Conservation (phyloP, 1,284 basidiomycete species). For the Vanrija sp. region DNA sequence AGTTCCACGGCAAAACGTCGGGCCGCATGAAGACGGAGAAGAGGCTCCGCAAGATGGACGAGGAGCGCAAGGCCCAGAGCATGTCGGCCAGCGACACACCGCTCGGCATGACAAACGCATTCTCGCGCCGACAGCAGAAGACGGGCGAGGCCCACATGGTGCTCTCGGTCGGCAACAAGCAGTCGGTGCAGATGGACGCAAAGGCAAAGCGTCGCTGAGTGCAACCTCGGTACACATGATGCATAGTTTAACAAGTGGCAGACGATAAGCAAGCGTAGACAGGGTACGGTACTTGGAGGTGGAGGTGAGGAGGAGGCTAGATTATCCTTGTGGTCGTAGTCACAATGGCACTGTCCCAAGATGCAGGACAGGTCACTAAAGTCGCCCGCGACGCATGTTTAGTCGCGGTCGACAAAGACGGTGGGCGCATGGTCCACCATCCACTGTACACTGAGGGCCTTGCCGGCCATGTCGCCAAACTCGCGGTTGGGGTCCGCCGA, state of each 20-base stretch:
- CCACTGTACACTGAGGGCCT: conserved; percentile 86
- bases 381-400: neutral
- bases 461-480: conserved; percentile 85
- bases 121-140: conserved; percentile 83
- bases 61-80: conserved; percentile 83
- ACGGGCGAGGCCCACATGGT: conserved; percentile 92
- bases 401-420: conserved; percentile 34
- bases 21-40: conserved; percentile 95
- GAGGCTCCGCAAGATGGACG: conserved; percentile 84
- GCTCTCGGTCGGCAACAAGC: conserved; percentile 85
- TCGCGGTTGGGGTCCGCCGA: conserved; percentile 80
- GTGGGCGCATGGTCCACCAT: conserved; percentile 79
- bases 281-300: neutral
- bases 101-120: conserved; percentile 83
- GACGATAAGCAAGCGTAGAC: neutral
- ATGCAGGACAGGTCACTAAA: neutral
- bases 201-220: neutral
- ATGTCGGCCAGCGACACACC: conserved; percentile 92
- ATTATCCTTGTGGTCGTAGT: neutral
- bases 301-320: neutral
- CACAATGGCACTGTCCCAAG: neutral
- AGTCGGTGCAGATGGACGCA: conserved; percentile 55
- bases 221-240: neutral
- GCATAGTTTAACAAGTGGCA: conserved; percentile 1
- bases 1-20: conserved; percentile 91